Base-by-base conservation (phyloP, 129 eudicot species). In the Escallonia herrerae region DNA sequence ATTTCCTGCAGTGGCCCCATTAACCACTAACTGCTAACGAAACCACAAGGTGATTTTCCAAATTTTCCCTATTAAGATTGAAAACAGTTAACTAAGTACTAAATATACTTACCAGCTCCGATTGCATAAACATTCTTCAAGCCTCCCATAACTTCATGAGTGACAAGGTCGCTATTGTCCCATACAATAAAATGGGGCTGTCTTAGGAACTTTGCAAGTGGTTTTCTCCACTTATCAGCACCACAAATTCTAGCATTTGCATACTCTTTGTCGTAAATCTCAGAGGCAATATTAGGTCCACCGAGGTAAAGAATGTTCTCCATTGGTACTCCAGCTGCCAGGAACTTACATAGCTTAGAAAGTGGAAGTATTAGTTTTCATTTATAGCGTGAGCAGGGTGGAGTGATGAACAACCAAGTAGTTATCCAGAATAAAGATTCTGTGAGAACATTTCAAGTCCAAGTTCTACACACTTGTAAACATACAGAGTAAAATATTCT, bases 141-240 rank as follows among this genome's bases (percentile, higher is more conserved):
- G 54, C 97, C 95, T 61, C 97, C 97, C 97, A 90, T 90, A 41
- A 90, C 97, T 80, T 90, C 95, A 63, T 86, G 97, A 61, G 91
- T 86, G 63, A 90, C 77, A 62, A 90, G 97, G 61, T 86, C 95
- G 54, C 91, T 82, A 60, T 86, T 86, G 65, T 90, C 97, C 95
- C 95, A 90, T 51, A 90, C 95, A n/a, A 77, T 86, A 77, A 81
- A 90, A 63, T 86, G 91, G 6, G 95, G 89, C 59, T 86, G 95
- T 75, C 91, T 84, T 40, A 90, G 77, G 72, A 90, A 86, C 74
- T 73, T 84, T 7, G 97, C 91, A 68, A 86, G 82, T 47, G 83
- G 81, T 42, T 66, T 67, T 74, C 91, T 80, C 97, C 95, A 87
- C 69, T 90, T 84, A 14, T 78, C 90, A 14, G 86, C 68, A 22